Base-by-base conservation (phyloP, 129 eudicot genomes). In the Glebionis coronaria region DNA sequence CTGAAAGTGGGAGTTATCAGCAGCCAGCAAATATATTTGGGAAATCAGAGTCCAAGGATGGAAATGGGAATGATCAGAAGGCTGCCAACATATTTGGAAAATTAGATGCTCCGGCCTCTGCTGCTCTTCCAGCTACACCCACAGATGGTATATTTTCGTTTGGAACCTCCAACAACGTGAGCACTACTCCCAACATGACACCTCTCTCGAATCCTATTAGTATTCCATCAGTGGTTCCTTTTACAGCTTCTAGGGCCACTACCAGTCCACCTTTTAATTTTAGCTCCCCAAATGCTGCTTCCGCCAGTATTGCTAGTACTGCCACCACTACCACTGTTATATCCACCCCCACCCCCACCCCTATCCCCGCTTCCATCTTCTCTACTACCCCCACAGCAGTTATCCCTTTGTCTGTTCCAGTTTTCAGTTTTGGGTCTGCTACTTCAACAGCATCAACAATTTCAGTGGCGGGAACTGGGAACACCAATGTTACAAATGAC, bases 361-460 rank as follows among this genome's bases (percentile, higher is more conserved):
- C 79, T 70, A 47, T 50, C 28, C 63, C 31, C 4, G 2, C 72
- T 29, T 20, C 9, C 42, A 53, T 29, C 61, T n/a, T 16, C 19
- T 76, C 80, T 52, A 25, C 58, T 60, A 63, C 29, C 38, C 56
- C 80, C 16, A 3, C 70, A 27, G 75, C 73, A 68, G 77, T 55
- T 50, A 35, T 61, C 29, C 61, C 80, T 52, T 16, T 56, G 18
- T 69, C 80, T 60, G 69, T 44, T 46, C 56, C 80, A 68, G 77
- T 58, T 50, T 79, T 68, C 23, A 68, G 72, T n/a, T 82, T 80
- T 59, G 91, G 83, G 40, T 64, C 80, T 61, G 44, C 82, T 21
- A 60, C 81, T 57, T 38, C 76, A 38, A 40, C 74, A 38, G 27
- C 67, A 50, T 18, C 73, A 16, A 68, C 62, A 9, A 51, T 63